These are phyloP conservation scores for Prunus yedoensis DNA, from an alignment of 331 rosid species.

Conservation along the genomic window DNA sequence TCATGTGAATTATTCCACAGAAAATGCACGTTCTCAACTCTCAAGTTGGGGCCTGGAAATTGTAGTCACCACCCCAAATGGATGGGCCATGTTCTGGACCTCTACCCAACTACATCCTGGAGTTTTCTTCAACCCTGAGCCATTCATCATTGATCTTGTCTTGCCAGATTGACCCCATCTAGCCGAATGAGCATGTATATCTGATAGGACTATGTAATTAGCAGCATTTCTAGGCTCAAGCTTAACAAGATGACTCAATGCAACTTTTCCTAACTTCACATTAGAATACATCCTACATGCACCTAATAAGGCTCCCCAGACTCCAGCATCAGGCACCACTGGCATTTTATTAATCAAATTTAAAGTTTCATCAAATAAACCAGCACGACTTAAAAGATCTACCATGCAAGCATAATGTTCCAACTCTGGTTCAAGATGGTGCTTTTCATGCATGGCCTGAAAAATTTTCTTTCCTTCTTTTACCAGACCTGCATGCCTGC, in stretches of 20 bases:
- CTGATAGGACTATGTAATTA: conserved; percentile 49
- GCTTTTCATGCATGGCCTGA: conserved; percentile 45
- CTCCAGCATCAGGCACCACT: conserved; percentile 54
- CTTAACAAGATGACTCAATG: conserved; percentile 52
- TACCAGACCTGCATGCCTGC: conserved; percentile 70
- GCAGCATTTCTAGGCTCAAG: conserved; percentile 66
- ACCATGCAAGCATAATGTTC: conserved; percentile 78
- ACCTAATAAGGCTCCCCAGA: conserved; percentile 82
- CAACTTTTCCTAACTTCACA: conserved; percentile 55
- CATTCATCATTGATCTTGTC: conserved; percentile 42
- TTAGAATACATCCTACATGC: conserved; percentile 70
- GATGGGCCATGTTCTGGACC: conserved; percentile 28
- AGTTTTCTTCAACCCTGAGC: conserved; percentile 50
- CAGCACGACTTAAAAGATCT: conserved; percentile 65
- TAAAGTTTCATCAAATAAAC: conserved; percentile 54
- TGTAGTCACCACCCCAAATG: conserved; percentile 10
- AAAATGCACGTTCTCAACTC: conserved; percentile 2
- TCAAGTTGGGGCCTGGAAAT: conserved; percentile 18
- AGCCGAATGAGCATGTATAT: conserved; percentile 58
- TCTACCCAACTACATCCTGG: conserved; percentile 74
- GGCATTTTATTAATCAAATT: conserved; percentile 50
- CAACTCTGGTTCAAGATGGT: conserved; percentile 50
- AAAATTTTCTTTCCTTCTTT: conserved; percentile 53
- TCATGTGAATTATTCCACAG: conserved; percentile 12
- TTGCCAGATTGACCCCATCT: conserved; percentile 51